Conservation (phyloP, 75 land plant species). For the Larix kaempferi region DNA sequence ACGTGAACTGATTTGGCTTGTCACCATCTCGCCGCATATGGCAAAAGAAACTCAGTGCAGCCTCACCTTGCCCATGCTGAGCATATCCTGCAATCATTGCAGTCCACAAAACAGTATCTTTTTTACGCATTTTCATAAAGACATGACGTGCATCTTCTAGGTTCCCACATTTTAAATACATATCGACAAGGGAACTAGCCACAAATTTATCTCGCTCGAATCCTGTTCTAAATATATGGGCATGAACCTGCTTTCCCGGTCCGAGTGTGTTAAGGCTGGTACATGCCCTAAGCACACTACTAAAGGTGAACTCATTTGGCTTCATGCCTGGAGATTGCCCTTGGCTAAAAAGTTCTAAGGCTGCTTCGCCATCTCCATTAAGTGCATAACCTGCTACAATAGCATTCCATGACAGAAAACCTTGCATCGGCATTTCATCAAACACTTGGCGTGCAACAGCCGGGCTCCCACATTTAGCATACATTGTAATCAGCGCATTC, state of each 20-base stretch:
- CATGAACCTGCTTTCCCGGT: conserved; percentile 63
- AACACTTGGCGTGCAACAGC: conserved; percentile 44
- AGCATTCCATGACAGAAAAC: conserved; percentile 63
- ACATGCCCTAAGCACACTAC: conserved; percentile 51
- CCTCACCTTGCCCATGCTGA: conserved; percentile 8
- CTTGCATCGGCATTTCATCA: conserved; percentile 12
- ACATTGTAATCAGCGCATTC: conserved; percentile 66
- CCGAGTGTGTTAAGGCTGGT: conserved; percentile 42
- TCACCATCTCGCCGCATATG: conserved; percentile 28
- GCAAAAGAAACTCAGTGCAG: conserved; percentile 19
- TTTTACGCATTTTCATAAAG: conserved; percentile 32
- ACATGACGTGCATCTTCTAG: conserved; percentile 31
- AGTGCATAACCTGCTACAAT: conserved; percentile 57
- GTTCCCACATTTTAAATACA: conserved; percentile 81
- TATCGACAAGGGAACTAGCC: conserved; percentile 61
- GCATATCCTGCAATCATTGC: conserved; percentile 30
- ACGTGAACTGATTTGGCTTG: conserved; percentile 28
- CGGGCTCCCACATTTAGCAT: conserved; percentile 59
- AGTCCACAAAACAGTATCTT: conserved; percentile 44
- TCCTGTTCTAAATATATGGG: conserved; percentile 31
- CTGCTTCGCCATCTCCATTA: conserved; percentile 39
- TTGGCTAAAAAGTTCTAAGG: conserved; percentile 33
- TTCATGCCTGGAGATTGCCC: conserved; percentile 28
- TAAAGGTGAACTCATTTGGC: conserved; percentile 52
- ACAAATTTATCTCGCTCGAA: conserved; percentile 39